phyloP scores from a whole-genome alignment of 768 basidiomycete species.

The Russula lepida region DNA sequence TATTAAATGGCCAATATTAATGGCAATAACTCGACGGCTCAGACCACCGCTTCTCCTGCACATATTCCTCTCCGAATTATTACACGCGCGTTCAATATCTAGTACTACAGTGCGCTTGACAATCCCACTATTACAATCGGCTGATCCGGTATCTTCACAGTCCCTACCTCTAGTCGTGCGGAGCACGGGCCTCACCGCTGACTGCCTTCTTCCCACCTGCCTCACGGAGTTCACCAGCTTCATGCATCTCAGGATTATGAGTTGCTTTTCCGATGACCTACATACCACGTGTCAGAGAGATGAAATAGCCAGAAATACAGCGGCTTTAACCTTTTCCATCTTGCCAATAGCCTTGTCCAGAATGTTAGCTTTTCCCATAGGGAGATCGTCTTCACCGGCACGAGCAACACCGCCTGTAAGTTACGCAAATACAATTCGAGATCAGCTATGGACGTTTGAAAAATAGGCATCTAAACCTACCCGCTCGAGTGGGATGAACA shows the following conservation, averaged over 20 bases:
- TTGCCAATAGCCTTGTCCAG: constrained; percentile 53
- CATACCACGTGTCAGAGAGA: neutral
- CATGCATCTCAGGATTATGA: constrained; percentile 42
- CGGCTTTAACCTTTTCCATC: constrained; percentile 40
- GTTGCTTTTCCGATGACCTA: constrained; percentile 45
- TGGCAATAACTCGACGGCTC: no score
- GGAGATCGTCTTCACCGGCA: constrained; percentile 28
- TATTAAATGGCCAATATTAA: no score
- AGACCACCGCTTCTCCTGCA: no score
- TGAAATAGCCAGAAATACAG: neutral
- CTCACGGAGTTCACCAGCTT: constrained; percentile 50
- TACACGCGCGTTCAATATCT: neutral
- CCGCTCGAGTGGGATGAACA: constrained; percentile 28
- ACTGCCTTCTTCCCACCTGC: constrained; percentile 43
- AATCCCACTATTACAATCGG: neutral
- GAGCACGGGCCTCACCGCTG: constrained; percentile 33
- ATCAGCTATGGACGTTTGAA: neutral
- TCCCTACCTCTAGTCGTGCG: constrained; percentile 30
- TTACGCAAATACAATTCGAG: neutral
- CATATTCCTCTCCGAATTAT: neutral
- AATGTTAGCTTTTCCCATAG: constrained; percentile 35
- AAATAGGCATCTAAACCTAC: constrained; percentile 26
- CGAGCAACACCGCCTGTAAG: constrained; percentile 30
- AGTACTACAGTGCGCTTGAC: neutral
- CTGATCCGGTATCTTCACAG: neutral